phyloP scores from a whole-genome alignment of 2,329 filamentous ascomycete species.

The Fusarium buharicum region DNA sequence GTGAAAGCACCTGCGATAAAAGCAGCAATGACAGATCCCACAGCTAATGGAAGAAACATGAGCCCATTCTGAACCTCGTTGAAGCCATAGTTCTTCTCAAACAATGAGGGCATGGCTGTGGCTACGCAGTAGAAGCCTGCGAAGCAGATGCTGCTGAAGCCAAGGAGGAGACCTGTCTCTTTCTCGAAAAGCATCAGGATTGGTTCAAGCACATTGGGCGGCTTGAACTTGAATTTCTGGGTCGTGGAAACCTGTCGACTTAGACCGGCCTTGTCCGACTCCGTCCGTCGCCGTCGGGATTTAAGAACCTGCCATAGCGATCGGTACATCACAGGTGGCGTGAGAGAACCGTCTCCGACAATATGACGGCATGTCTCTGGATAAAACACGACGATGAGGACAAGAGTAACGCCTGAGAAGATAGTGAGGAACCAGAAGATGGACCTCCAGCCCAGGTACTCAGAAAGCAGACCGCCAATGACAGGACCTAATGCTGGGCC shows the following conservation, averaged over 20 bases:
- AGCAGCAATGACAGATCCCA: constrained; percentile 60
- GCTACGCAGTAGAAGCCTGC: constrained; percentile 62
- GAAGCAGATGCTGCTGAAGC: constrained; percentile 58
- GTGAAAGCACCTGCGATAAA: constrained; percentile 64
- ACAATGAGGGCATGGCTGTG: constrained; percentile 56
- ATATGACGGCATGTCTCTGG: constrained; percentile 63
- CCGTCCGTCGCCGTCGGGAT: constrained; percentile 26
- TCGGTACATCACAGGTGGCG: constrained; percentile 52
- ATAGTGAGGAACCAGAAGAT: constrained; percentile 73
- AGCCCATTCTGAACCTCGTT: constrained; percentile 65
- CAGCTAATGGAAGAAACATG: constrained; percentile 63
- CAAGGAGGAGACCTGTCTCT: constrained; percentile 57
- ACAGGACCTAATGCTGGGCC: constrained; percentile 64
- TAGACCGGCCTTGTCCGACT: constrained; percentile 12
- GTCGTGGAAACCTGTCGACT: constrained; percentile 22
- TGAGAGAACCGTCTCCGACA: constrained; percentile 64
- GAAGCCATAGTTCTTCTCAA: constrained; percentile 66
- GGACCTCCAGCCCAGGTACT: constrained; percentile 67
- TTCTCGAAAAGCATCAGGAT: constrained; percentile 55
- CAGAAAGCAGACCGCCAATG: constrained; percentile 66
- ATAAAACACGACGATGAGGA: constrained; percentile 59
- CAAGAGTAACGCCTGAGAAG: constrained; percentile 52
- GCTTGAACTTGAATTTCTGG: constrained; percentile 51
- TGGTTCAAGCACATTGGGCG: constrained; percentile 55
- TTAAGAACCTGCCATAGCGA: constrained; percentile 49